Percentiles rank a stretch among this genome's conserved stretches.
These are phyloP conservation scores for Truncatella angustata DNA, from an alignment of 2,329 filamentous ascomycete genomes.

Conservation along the genomic window DNA sequence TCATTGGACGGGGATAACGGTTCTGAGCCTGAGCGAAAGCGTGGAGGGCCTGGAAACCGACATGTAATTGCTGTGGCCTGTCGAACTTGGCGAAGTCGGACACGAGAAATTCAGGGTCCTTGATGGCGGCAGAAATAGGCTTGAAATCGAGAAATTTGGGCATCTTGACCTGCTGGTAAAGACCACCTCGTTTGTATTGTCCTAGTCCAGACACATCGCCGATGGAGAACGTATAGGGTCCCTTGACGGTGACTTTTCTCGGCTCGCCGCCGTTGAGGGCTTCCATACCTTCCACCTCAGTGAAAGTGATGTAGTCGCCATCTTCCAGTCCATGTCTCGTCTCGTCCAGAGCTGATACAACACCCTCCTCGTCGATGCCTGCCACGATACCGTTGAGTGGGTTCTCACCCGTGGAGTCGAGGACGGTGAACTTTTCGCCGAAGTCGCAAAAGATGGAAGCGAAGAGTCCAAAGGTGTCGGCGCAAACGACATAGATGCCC, in stretches of 20 bases:
- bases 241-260: conserved; percentile 89
- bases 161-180: conserved; percentile 98
- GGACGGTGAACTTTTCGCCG: conserved; percentile 86
- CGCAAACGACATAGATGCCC: conserved; percentile 83
- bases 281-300: conserved; percentile 91
- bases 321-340: conserved; percentile 93
- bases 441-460: conserved; percentile 97
- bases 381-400: conserved; percentile 86
- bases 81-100: conserved; percentile 99
- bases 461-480: conserved; percentile 91
- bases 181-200: conserved; percentile 81
- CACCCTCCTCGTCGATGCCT: conserved; percentile 80
- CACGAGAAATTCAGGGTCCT: conserved; percentile 84
- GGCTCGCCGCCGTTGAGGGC: conserved; percentile 79
- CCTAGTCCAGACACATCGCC: conserved; percentile 87
- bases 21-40: conserved; percentile 75
- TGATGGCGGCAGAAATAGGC: conserved; percentile 71
- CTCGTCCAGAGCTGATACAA: conserved; percentile 93
- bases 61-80: conserved; percentile 84
- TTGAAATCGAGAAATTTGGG: conserved; percentile 91
- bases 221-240: conserved; percentile 95
- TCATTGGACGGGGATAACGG: conserved; percentile 77
- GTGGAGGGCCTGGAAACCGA: conserved; percentile 90
- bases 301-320: conserved; percentile 94
- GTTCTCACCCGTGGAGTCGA: conserved; percentile 88